Evolutionary conservation across 495 filamentous ascomycete genomes (phyloP).

Genomic region (Penicillium cosmopolitanum): DNA sequence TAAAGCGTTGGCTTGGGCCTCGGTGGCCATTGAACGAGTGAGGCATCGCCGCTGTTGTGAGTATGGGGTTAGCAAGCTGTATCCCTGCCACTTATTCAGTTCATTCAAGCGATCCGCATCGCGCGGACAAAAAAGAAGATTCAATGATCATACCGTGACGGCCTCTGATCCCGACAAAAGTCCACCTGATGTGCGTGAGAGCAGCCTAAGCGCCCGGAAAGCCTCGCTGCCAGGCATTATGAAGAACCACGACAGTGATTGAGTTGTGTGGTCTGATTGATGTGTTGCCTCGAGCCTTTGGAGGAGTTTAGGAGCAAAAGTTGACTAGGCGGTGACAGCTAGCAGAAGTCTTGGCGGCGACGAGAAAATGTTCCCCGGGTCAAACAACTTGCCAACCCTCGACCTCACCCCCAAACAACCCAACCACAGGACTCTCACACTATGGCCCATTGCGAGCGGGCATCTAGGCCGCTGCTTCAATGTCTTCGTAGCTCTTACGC

Average conservation of each 20-base stretch:
- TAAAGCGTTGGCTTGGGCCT: slow-evolving; percentile 40
- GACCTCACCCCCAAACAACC: slow-evolving; percentile 21
- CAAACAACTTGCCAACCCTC: slow-evolving; percentile 30
- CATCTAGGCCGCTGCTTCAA: slow-evolving; percentile 66
- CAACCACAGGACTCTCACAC: slow-evolving; percentile 27
- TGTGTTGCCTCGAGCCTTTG: slow-evolving; percentile 17
- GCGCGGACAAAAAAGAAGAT: slow-evolving; percentile 10
- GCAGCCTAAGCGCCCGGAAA: slow-evolving; percentile 43
- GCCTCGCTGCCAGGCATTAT: slow-evolving; percentile 46
- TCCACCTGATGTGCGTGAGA: slow-evolving; percentile 47
- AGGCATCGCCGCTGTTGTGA: slow-evolving; percentile 54
- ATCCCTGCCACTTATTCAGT: not conserved
- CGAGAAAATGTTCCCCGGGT: slow-evolving; percentile 46
- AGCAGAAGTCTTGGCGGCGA: slow-evolving; percentile 43
- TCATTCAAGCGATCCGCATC: not conserved
- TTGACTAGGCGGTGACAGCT: slow-evolving; percentile 41
- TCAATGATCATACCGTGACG: slow-evolving; percentile 46
- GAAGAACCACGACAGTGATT: slow-evolving; percentile 9
- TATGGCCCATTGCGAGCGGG: slow-evolving; percentile 74
- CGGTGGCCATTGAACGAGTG: slow-evolving; percentile 79
- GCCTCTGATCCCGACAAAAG: slow-evolving; percentile 48
- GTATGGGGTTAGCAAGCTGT: slow-evolving; percentile 14
- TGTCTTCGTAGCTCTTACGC: slow-evolving; percentile 57
- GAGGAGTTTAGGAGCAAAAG: slow-evolving; percentile 39
- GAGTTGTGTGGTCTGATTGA: slow-evolving; percentile 16